Percentiles rank a stretch among this genome's conserved stretches.
Conservation (phyloP, 371 early-diverging fungal genomes). For the Mucor circinelloides region DNA sequence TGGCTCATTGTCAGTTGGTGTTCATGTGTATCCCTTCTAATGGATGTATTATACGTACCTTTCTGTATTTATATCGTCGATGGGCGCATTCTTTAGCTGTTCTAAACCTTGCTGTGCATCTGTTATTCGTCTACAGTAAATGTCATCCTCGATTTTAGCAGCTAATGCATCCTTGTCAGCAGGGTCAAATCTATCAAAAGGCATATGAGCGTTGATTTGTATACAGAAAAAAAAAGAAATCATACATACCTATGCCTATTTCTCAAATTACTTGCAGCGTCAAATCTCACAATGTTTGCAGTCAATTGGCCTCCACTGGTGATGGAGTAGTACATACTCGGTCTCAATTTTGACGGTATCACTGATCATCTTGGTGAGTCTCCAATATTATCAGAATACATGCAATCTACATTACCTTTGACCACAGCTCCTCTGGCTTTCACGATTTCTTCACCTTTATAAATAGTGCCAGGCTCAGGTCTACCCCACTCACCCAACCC, state of each 20-base stretch:
- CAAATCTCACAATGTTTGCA: slow-evolving; percentile 28
- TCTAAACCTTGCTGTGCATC: slow-evolving; percentile 27
- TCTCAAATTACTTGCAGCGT: slow-evolving; percentile 23
- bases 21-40: neutral
- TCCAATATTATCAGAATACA: too few relatives aligned
- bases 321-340: slow-evolving; percentile 32
- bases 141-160: slow-evolving; percentile 32
- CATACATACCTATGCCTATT: slow-evolving; percentile 12
- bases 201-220: too few relatives aligned
- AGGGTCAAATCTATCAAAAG: slow-evolving; percentile 16
- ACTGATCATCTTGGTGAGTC: slow-evolving; percentile 12
- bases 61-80: neutral
- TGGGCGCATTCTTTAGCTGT: slow-evolving; percentile 8
- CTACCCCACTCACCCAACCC: slow-evolving; percentile 43
- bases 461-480: slow-evolving; percentile 19
- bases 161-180: slow-evolving; percentile 20
- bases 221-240: too few relatives aligned
- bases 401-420: too few relatives aligned
- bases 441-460: slow-evolving; percentile 30
- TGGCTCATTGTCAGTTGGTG: neutral
- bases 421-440: slow-evolving; percentile 31
- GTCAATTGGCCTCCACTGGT: slow-evolving; percentile 38
- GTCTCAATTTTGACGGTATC: slow-evolving; percentile 22
- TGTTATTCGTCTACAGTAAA: slow-evolving; percentile 26
- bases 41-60: neutral